A percentile compares a stretch with the other conserved stretches of the same genome.
These are phyloP conservation scores for Antitrichia curtipendula DNA, from an alignment of 225 moss, liverwort and hornwort genomes.

Conservation along the genomic window DNA sequence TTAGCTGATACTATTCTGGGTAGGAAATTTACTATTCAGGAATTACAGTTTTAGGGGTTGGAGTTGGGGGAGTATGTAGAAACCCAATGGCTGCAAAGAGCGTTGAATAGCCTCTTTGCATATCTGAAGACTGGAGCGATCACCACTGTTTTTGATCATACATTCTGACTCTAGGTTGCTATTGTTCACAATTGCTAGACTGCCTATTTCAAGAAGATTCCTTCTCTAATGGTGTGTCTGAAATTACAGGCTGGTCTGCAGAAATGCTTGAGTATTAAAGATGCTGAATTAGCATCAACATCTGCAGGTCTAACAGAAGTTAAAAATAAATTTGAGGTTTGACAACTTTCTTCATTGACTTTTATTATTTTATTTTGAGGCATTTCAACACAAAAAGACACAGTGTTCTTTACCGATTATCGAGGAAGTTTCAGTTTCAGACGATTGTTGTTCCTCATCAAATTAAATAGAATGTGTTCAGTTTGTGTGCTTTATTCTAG, in stretches of 20 bases:
- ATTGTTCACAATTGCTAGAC: background rate
- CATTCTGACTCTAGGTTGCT: background rate
- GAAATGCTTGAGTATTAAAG: constrained; percentile 17
- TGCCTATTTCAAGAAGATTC: background rate
- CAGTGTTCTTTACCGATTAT: background rate
- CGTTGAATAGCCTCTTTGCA: background rate
- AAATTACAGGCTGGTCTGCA: constrained; percentile 26
- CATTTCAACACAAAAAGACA: background rate
- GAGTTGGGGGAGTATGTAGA: background rate
- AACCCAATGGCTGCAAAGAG: background rate
- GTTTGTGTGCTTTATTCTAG: background rate
- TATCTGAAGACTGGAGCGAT: background rate
- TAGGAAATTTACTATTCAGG: background rate
- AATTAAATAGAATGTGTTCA: background rate
- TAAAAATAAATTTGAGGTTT: constrained; percentile 46
- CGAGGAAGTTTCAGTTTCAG: background rate
- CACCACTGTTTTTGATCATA: background rate
- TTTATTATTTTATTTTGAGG: background rate
- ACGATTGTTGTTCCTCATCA: background rate
- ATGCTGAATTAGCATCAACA: constrained; percentile 28
- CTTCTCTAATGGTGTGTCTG: background rate
- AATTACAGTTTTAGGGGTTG: background rate
- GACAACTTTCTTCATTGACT: background rate
- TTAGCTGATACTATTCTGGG: background rate
- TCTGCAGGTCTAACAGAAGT: constrained; percentile 22